Evolutionary conservation across 2,329 filamentous ascomycete genomes (phyloP).

Genomic region (Ophiostoma piceae): DNA sequence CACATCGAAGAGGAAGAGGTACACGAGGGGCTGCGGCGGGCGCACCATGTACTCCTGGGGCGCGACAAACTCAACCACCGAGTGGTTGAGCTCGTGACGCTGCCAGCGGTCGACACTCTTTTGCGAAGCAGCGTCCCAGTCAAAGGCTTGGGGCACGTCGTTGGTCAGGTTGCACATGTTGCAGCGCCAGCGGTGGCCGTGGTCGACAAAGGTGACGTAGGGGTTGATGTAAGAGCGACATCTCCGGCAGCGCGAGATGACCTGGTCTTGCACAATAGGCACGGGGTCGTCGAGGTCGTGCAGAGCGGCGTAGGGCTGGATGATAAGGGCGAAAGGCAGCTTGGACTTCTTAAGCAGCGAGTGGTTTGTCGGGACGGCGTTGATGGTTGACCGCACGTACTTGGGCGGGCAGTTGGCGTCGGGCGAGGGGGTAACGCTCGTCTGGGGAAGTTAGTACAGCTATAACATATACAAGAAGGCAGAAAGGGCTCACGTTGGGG

Average conservation of each 20-base stretch:
- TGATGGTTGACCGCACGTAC: constrained; percentile 92
- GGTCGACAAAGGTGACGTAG: constrained; percentile 91
- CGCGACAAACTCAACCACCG: constrained; percentile 96
- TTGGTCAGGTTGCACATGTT: constrained; percentile 99
- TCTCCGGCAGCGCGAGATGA: constrained; percentile 92
- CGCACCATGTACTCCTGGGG: constrained; percentile 99
- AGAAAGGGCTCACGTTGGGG: constrained; percentile 71
- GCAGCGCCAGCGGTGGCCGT: constrained; percentile 96
- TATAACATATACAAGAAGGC: background rate
- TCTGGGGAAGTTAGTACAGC: constrained; percentile 44
- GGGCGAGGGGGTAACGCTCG: constrained; percentile 85
- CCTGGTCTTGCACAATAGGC: constrained; percentile 90
- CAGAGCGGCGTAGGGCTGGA: constrained; percentile 89
- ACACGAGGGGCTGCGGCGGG: constrained; percentile 89
- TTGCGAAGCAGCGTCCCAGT: constrained; percentile 91
- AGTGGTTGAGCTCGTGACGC: constrained; percentile 84
- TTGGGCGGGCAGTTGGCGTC: constrained; percentile 87
- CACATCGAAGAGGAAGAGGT: constrained; percentile 92
- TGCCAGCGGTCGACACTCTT: constrained; percentile 90
- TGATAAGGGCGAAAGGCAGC: constrained; percentile 89
- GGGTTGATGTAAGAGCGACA: constrained; percentile 98
- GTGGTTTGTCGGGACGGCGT: constrained; percentile 86
- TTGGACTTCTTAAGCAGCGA: constrained; percentile 95
- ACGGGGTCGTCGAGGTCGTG: constrained; percentile 90
- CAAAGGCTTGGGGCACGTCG: constrained; percentile 97